phyloP scores from a whole-genome alignment of 2,329 filamentous ascomycete genomes.

The Xylaria sp. region DNA sequence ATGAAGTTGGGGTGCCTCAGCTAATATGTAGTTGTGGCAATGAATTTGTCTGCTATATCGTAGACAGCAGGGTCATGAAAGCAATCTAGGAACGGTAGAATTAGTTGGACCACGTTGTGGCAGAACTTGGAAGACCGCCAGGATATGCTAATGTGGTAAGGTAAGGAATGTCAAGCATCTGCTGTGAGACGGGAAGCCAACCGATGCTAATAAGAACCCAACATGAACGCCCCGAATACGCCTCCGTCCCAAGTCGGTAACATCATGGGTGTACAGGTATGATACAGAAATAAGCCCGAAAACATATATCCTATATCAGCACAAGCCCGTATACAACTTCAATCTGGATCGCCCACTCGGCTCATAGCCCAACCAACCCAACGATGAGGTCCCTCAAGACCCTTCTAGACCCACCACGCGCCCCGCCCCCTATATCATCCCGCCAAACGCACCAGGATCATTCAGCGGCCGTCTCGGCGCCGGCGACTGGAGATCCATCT shows the following conservation, averaged over 20 bases:
- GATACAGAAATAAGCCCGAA: no score
- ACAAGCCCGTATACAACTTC: no score
- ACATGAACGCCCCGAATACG: no score
- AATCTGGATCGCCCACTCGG: no score
- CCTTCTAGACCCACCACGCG: no score
- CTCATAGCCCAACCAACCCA: no score
- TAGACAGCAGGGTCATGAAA: no score
- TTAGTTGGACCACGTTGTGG: neutral
- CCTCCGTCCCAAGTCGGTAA: no score
- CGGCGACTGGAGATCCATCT: conserved; percentile 15
- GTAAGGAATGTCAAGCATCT: neutral
- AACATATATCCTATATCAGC: no score
- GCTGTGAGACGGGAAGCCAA: neutral
- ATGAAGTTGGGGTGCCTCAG: neutral
- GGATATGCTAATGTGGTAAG: neutral
- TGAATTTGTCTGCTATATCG: no score
- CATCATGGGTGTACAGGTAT: no score
- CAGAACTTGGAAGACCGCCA: neutral
- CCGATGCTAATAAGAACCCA: neutral
- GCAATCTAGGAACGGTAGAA: neutral
- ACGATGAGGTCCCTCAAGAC: no score
- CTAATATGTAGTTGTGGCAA: neutral
- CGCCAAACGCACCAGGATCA: neutral
- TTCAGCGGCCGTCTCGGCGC: conserved; percentile 10
- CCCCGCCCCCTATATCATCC: neutral